These are phyloP conservation scores for Linum trigynum DNA, from an alignment of 345 rosid genomes.

Conservation along the genomic window DNA sequence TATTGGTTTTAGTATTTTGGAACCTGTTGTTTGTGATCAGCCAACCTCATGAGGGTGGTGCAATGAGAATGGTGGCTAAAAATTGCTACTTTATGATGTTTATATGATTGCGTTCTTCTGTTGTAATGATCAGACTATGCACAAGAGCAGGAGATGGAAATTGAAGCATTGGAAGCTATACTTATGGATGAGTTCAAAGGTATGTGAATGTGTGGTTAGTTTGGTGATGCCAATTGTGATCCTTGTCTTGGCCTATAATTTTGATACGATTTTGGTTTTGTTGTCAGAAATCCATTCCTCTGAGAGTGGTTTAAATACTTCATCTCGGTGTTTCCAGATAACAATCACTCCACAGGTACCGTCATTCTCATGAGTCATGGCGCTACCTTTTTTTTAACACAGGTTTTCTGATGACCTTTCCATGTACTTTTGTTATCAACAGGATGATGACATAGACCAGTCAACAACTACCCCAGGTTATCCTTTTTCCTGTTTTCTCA, in stretches of 20 bases:
- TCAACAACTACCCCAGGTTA: constrained; percentile 57
- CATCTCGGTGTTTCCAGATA: constrained; percentile 74
- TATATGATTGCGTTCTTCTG: not conserved
- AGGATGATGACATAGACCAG: constrained; percentile 78
- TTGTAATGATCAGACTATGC: constrained; percentile 40
- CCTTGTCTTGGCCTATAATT: constrained; percentile 3
- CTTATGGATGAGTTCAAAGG: constrained; percentile 98
- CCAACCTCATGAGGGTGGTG: not conserved
- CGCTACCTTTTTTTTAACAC: not conserved
- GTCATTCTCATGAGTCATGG: not conserved
- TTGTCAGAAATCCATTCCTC: constrained; percentile 66
- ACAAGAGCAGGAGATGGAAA: constrained; percentile 95
- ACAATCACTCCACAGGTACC: constrained; percentile 73
- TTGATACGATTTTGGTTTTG: constrained; percentile 4
- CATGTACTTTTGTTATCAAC: constrained; percentile 10
- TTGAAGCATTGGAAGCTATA: constrained; percentile 90
- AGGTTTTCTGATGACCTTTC: no score
- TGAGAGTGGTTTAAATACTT: constrained; percentile 90
- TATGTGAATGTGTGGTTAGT: constrained; percentile 13
- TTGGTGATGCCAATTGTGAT: constrained; percentile 11
- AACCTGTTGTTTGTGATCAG: not conserved
- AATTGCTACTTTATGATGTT: no score
- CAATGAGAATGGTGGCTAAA: no score
- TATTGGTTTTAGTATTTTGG: not conserved
- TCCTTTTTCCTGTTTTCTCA: constrained; percentile 3